Percentiles rank a stretch among this genome's conserved stretches.
phyloP scores from a whole-genome alignment of 2,329 filamentous ascomycete species.

The Sclerotinia spermophila region DNA sequence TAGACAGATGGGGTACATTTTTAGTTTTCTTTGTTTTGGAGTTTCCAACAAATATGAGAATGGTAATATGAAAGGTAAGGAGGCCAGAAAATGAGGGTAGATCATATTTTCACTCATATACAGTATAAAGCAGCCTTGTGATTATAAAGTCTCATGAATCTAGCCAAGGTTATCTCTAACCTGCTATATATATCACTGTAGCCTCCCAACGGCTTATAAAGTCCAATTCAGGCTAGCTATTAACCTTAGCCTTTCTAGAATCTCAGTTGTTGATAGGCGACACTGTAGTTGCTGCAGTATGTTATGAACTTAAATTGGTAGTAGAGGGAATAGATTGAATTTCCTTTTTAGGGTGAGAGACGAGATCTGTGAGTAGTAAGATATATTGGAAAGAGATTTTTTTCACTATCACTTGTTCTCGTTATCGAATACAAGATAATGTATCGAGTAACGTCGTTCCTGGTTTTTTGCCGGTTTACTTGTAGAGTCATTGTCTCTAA shows the following conservation, averaged over 20 bases:
- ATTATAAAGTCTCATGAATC: background rate
- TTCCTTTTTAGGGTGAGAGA: background rate
- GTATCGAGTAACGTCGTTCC: background rate
- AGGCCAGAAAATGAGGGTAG: too few relatives aligned
- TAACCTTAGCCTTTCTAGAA: background rate
- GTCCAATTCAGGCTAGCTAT: background rate
- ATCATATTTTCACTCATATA: too few relatives aligned
- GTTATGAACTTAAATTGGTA: background rate
- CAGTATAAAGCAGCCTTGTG: too few relatives aligned
- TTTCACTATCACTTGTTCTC: background rate
- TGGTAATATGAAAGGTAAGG: too few relatives aligned
- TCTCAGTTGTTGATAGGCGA: background rate
- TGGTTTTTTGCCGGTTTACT: too few relatives aligned
- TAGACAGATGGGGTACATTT: too few relatives aligned
- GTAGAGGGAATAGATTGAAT: background rate
- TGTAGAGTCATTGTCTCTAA: too few relatives aligned
- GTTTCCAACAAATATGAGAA: too few relatives aligned
- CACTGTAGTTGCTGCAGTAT: background rate
- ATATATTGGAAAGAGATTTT: background rate
- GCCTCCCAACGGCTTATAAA: background rate
- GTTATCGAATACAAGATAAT: background rate
- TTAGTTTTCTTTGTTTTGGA: too few relatives aligned
- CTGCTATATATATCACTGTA: background rate
- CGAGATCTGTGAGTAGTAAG: background rate
- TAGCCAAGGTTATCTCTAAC: accelerated